Evolutionary conservation across 1,139 yeast species (phyloP), one percentile per base, ranked within the genome.

Genomic region (Candida sojae): DNA sequence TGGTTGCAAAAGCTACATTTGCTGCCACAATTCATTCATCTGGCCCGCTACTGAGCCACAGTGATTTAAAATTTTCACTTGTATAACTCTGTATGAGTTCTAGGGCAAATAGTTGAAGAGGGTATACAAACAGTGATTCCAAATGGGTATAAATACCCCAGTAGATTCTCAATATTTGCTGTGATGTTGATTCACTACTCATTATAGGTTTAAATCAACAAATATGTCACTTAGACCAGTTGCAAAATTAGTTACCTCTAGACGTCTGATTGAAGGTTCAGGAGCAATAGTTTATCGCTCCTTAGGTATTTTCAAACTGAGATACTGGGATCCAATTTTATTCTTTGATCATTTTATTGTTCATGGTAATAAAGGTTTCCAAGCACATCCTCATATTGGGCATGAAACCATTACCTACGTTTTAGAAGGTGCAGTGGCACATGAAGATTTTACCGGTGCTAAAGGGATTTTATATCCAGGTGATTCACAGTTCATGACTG

Each of bases 401-500:
- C 95, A 88, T 67, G 96, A 89, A 66, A 91, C 97, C 29, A 83
- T 91, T 52, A 86, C 96, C 2, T 82, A 85, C 57, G 71, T 90
- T 48, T 67, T 84, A 51, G 75, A 82, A 48, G 97, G 97, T 44
- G 84, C 82, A 49, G 73, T 91, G 67, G 93, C 95, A 31, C 97
- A 91, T 65, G 96, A 89, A 65, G 97, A 91, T 66, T 90, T 90
- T 70, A 88, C 96, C 2, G 97, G 96, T 1, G 74, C 86, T 32
- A 78, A 80, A 49, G 97, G 97, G 47, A 76, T 89, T 23, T 71
- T 91, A 48, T 80, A 82, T 50, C 84, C 91, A 21, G 97, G 97
- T 46, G 97, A 91, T 63, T 73, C 91, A 57, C 97, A 91, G 69
- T 90, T 91, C 63, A 91, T 91, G 96, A 91, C 96, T 49, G 97